These are phyloP conservation scores for Coemansia asiatica DNA, from an alignment of 192 early-diverging fungal genomes.

Conservation along the genomic window DNA sequence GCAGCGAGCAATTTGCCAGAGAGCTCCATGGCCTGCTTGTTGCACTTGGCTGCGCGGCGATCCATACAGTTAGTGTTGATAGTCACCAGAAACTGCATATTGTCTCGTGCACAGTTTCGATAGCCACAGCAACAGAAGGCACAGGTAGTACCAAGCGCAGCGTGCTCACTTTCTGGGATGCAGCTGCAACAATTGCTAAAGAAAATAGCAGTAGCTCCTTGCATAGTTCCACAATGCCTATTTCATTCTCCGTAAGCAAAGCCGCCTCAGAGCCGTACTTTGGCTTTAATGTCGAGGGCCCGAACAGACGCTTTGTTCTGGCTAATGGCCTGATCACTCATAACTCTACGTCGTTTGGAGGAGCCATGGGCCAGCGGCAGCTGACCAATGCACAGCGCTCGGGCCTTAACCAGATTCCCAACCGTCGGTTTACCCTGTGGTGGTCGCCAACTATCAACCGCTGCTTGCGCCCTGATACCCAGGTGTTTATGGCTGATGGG, in stretches of 20 bases:
- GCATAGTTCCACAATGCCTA: background rate
- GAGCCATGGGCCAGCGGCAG: slow-evolving; percentile 94
- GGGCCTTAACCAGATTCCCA: slow-evolving; percentile 99
- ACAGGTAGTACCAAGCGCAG: background rate
- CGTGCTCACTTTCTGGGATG: background rate
- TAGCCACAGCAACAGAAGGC: background rate
- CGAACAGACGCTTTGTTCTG: slow-evolving; percentile 55
- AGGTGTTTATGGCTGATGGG: slow-evolving; percentile 61
- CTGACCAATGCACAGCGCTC: slow-evolving; percentile 97
- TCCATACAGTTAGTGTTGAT: background rate
- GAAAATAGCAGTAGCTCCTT: background rate
- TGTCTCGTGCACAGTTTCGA: background rate
- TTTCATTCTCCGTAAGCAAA: slow-evolving; percentile 24
- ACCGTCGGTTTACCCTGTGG: slow-evolving; percentile 99
- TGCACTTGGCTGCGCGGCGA: slow-evolving; percentile 1
- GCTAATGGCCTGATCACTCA: slow-evolving; percentile 50
- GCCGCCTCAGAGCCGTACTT: slow-evolving; percentile 26
- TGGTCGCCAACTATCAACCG: slow-evolving; percentile 99
- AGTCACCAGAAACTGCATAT: background rate
- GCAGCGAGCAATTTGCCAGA: background rate
- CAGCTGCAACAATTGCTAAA: background rate
- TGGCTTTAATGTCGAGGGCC: slow-evolving; percentile 28
- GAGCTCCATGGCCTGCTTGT: slow-evolving; percentile 10
- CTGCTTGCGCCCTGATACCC: slow-evolving; percentile 47
- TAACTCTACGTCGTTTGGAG: slow-evolving; percentile 69